Conservation (phyloP, 2,329 filamentous ascomycete species). For the Plectosphaerella sp. region DNA sequence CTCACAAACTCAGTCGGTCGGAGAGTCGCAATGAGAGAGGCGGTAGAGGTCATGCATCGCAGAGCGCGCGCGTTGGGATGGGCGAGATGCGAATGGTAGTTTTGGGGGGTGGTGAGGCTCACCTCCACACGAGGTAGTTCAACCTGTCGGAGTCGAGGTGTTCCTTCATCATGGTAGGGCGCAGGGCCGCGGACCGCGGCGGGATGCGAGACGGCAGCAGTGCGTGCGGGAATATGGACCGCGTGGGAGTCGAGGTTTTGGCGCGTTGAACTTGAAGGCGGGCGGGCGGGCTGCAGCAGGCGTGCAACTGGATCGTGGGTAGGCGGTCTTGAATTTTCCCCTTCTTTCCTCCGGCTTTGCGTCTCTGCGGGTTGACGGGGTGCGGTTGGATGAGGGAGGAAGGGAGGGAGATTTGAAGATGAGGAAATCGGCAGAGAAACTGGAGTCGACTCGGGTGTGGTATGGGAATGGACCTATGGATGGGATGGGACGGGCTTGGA, state of each 20-base stretch:
- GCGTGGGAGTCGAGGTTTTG: background rate
- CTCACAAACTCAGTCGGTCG: no score
- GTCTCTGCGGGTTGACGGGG: background rate
- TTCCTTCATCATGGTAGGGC: conserved; percentile 49
- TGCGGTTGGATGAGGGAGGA: conserved; percentile 1
- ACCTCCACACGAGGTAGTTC: conserved; percentile 71
- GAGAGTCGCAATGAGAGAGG: background rate
- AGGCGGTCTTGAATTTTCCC: no score
- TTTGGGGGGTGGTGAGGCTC: conserved; percentile 28
- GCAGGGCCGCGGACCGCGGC: conserved; percentile 12
- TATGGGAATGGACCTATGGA: background rate
- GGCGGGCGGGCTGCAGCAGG: background rate
- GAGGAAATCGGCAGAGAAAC: conserved; percentile 3
- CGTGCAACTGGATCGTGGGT: background rate
- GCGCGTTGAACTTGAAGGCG: background rate
- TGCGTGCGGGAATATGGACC: background rate
- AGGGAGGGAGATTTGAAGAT: conserved; percentile 3
- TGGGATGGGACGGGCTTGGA: background rate
- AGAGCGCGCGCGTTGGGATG: background rate
- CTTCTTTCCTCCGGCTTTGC: no score
- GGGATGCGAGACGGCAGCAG: conserved; percentile 3
- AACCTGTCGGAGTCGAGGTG: conserved; percentile 62
- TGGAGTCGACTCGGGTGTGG: background rate
- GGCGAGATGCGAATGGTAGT: background rate
- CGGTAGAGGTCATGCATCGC: conserved; percentile 3